Conservation (phyloP, 1,284 basidiomycete species). For the Cryptococcus jaspeensis region DNA sequence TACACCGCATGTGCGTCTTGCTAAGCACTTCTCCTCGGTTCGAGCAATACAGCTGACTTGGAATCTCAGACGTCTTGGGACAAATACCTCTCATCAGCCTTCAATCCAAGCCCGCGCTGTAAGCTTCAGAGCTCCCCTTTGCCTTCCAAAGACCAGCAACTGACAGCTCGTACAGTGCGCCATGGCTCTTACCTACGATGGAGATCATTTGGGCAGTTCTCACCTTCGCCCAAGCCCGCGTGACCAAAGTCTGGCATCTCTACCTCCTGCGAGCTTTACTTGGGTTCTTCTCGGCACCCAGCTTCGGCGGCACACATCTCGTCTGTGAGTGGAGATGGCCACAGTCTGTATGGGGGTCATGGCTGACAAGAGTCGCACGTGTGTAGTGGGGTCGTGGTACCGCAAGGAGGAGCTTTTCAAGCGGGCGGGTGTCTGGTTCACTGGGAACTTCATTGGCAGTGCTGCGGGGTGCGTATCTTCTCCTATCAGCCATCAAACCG, state of each 20-base stretch:
- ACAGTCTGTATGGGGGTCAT: too few species aligned
- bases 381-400: constrained; percentile 27
- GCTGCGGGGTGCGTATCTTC: neutral
- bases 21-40: neutral
- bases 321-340: constrained; percentile 14
- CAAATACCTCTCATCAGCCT: constrained; percentile 31
- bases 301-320: constrained; percentile 29
- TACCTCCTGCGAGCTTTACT: constrained; percentile 29
- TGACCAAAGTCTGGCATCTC: constrained; percentile 6
- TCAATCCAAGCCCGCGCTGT: constrained; percentile 24
- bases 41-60: neutral
- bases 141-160: neutral
- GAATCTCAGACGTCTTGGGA: constrained; percentile 24
- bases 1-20: constrained; percentile 11
- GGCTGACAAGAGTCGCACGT: neutral
- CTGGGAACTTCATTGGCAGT: constrained; percentile 26
- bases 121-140: neutral
- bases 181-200: constrained; percentile 26
- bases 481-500: neutral
- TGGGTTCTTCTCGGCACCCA: constrained; percentile 30
- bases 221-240: constrained; percentile 13
- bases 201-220: constrained; percentile 26
- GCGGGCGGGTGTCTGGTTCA: constrained; percentile 37
- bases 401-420: constrained; percentile 38
- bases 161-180: constrained; percentile 13